Conservation (phyloP, 257 asterid species). For the Mitragyna speciosa region DNA sequence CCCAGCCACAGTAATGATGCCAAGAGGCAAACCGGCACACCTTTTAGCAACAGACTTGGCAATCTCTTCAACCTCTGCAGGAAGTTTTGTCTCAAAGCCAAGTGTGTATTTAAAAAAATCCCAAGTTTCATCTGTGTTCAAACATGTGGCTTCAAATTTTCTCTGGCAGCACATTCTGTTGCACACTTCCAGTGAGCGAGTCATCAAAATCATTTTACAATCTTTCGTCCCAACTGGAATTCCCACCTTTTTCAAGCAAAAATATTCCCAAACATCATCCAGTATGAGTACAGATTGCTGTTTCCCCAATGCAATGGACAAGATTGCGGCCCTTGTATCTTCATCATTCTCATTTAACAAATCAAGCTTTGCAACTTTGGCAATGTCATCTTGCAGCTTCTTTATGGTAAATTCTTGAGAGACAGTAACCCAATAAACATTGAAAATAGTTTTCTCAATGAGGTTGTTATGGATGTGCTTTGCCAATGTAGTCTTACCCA, state of each 20-base stretch:
- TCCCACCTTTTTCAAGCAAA: background rate
- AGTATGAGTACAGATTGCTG: background rate
- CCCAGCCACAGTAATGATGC: background rate
- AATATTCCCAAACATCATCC: background rate
- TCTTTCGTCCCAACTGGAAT: background rate
- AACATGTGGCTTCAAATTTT: background rate
- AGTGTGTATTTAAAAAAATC: background rate
- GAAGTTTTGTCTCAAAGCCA: background rate
- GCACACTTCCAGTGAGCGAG: background rate
- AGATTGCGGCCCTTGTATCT: background rate
- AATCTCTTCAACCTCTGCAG: background rate
- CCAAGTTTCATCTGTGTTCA: background rate
- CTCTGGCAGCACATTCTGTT: background rate
- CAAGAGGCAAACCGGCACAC: constrained; percentile 12
- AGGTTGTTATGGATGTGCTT: background rate
- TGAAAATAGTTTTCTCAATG: background rate
- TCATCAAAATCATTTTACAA: background rate
- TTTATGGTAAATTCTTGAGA: background rate
- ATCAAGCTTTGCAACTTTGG: background rate
- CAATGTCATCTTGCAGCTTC: background rate
- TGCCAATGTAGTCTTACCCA: background rate
- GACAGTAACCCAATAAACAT: background rate
- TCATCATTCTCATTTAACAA: background rate
- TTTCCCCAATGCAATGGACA: background rate
- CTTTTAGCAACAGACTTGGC: constrained; percentile 1